Conservation (phyloP, 371 early-diverging fungal species). For the Mortierella sp. region DNA sequence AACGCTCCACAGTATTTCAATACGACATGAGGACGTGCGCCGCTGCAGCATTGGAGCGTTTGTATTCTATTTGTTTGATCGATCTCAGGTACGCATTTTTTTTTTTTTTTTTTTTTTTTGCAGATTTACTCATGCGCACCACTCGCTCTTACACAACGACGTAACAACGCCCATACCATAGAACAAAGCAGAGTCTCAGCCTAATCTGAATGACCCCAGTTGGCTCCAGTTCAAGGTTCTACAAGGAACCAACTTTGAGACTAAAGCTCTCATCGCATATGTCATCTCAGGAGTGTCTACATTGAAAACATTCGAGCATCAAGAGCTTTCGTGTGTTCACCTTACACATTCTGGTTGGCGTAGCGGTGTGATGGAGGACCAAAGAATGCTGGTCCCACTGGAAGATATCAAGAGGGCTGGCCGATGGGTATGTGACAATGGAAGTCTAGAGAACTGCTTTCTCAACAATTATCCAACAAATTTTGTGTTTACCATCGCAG, state of each 20-base stretch:
- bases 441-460: conserved; percentile 2
- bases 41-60: conserved; percentile 12
- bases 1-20: neutral
- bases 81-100: conserved; percentile 2
- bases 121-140: too few relatives aligned
- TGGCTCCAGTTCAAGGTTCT: conserved; percentile 6
- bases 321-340: neutral
- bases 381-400: neutral
- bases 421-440: conserved; percentile 9
- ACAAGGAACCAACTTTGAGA: too few relatives aligned
- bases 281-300: neutral
- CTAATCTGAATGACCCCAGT: neutral
- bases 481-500: conserved; percentile 15
- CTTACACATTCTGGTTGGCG: conserved; percentile 24
- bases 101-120: too few relatives aligned
- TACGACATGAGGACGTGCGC: conserved; percentile 16
- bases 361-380: conserved; percentile 19
- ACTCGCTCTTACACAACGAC: too few relatives aligned
- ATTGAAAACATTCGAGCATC: neutral
- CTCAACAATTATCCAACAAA: neutral
- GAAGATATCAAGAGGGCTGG: conserved; percentile 11
- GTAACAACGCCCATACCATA: too few relatives aligned
- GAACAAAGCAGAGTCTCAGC: neutral
- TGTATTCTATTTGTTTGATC: conserved; percentile 11
- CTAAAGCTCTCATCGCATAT: neutral